Percentiles rank a stretch among this genome's conserved stretches.
phyloP scores from a whole-genome alignment of 352 stramenopile genomes.

The Phytophthora sojae region DNA sequence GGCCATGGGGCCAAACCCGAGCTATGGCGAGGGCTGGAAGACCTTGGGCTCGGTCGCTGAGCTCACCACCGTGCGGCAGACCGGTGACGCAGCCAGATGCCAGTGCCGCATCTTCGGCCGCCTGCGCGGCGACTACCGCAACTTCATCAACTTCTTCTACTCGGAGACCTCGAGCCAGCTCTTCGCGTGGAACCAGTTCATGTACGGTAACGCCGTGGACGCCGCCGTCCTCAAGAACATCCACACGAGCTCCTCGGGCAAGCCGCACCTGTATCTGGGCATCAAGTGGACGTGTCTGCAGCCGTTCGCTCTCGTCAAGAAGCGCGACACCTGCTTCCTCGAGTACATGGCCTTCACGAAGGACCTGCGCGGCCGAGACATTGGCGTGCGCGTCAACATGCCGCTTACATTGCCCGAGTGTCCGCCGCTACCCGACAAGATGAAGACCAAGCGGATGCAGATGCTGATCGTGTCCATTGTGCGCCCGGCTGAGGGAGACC shows the following conservation, averaged over 20 bases:
- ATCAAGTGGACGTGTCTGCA: slow-evolving; percentile 81
- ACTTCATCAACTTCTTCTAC: slow-evolving; percentile 78
- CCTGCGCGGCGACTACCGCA: slow-evolving; percentile 59
- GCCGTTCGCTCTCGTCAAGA: slow-evolving; percentile 62
- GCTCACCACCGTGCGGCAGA: slow-evolving; percentile 40
- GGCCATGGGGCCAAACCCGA: slow-evolving; percentile 39
- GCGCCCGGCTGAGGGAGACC: slow-evolving; percentile 30
- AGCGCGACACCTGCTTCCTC: slow-evolving; percentile 73
- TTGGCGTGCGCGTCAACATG: slow-evolving; percentile 67
- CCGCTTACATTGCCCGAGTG: slow-evolving; percentile 66
- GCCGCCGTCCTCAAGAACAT: slow-evolving; percentile 73
- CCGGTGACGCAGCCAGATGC: slow-evolving; percentile 21
- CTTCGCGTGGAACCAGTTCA: slow-evolving; percentile 71
- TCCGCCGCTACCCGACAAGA: slow-evolving; percentile 46
- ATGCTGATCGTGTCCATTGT: slow-evolving; percentile 64
- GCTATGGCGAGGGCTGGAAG: slow-evolving; percentile 38
- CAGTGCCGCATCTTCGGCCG: slow-evolving; percentile 65
- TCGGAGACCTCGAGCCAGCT: slow-evolving; percentile 59
- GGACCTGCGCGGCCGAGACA: slow-evolving; percentile 58
- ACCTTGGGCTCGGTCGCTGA: slow-evolving; percentile 31
- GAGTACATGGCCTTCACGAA: slow-evolving; percentile 79
- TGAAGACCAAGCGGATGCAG: slow-evolving; percentile 63
- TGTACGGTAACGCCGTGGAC: slow-evolving; percentile 65
- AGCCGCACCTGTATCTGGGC: slow-evolving; percentile 67
- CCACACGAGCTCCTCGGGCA: slow-evolving; percentile 50